Base-by-base conservation (phyloP, 352 stramenopile genomes). In the Hyaloperonospora arabidopsidis region DNA sequence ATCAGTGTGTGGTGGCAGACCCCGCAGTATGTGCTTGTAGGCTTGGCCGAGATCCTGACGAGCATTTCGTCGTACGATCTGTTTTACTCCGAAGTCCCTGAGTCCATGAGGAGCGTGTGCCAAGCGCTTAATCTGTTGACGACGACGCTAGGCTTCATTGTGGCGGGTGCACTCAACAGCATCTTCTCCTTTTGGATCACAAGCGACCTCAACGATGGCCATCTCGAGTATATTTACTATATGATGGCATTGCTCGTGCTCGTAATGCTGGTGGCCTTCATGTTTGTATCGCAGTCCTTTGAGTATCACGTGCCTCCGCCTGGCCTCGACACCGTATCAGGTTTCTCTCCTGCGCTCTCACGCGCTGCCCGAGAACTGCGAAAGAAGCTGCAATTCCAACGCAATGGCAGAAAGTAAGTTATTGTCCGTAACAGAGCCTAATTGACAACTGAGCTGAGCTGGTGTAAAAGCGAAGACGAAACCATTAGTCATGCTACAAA, bases 1-100 rank as follows among this genome's bases (percentile, higher is more conserved):
- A 59, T 96, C 40, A 95, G 80, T 51, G 78, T 97, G 12, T 93
- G 89, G 76, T 97, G 84, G 87, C 84, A 96, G 49, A 86, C 86
- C 4, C 86, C 84, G n/a, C 87, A 96, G 72, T 96, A 89, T 52
- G 56, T 96, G 51, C 70, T 96, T 5, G 87, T 96, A 13, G 87
- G 84, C 10, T 72, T 94, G 50, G 85, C 79, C 14, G 87, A 96
- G 57, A 96, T 96, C 57, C 62, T 96, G 50, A 89, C 84, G 19
- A 93, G 80, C 56, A 96, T 96, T 46, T 90, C 86, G 4, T 72
- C 84, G 8, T 93, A 93, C 68, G 84, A 93, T 59, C 61, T 97
- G n/a, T 97, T 96, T 61, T 96, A 96, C 63, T 92, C 84, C 15
- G 86, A 97, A 63, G 87, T 95, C 3, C 89, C 89, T 10, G 76